Conservation (phyloP, 345 rosid species). For the Camelina sativa region DNA sequence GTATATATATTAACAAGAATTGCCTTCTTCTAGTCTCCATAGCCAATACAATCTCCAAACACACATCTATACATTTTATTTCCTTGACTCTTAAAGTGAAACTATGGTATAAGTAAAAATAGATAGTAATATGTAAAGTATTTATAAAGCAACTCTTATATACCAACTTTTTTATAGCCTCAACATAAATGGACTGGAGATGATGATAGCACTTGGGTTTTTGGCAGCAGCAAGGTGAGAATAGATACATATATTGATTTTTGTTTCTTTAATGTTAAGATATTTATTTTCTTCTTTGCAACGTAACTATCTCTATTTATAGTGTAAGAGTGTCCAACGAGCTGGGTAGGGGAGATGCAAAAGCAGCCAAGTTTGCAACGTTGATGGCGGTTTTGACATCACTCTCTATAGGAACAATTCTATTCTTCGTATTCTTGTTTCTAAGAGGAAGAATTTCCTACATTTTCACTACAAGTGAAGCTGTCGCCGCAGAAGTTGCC, state of each 20-base stretch:
- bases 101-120: neutral
- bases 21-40: neutral
- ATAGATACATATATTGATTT: neutral
- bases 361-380: constrained; percentile 62
- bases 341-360: constrained; percentile 70
- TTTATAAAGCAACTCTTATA: neutral
- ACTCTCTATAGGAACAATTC: constrained; percentile 54
- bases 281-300: neutral
- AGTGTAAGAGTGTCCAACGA: constrained; percentile 89
- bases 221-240: constrained; percentile 73
- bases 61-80: constrained; percentile 9
- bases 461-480: constrained; percentile 57
- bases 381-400: constrained; percentile 47
- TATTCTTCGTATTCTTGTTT: constrained; percentile 58
- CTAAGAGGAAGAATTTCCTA: constrained; percentile 65
- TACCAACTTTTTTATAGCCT: constrained; percentile 48
- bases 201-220: constrained; percentile 87
- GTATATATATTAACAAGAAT: constrained; percentile 48
- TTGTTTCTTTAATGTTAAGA: neutral
- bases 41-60: neutral
- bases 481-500: constrained; percentile 67
- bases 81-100: constrained; percentile 1
- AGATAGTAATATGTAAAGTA: neutral
- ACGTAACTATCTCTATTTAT: constrained; percentile 6
- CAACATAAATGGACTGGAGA: constrained; percentile 76